These are phyloP conservation scores for Clitopilus hobsonii DNA, from an alignment of 768 basidiomycete genomes.

Conservation along the genomic window DNA sequence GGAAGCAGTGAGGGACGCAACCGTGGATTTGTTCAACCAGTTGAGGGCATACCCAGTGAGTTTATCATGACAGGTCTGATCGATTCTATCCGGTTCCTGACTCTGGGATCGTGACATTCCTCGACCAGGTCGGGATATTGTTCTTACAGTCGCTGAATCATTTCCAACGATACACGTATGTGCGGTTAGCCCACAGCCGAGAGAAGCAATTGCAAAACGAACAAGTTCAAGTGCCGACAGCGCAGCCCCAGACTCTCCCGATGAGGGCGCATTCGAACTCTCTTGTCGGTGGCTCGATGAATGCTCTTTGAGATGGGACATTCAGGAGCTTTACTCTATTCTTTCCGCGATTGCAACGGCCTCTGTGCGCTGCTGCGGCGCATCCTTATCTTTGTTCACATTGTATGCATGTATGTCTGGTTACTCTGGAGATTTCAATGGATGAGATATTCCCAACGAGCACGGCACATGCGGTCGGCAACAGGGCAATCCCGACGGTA, in stretches of 20 bases:
- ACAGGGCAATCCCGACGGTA: neutral
- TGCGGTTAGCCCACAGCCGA: conserved; percentile 71
- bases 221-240: conserved; percentile 13
- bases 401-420: neutral
- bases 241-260: conserved; percentile 14
- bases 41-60: conserved; percentile 73
- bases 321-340: neutral
- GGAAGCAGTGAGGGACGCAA: conserved; percentile 68
- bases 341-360: neutral
- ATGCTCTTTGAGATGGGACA: conserved; percentile 6
- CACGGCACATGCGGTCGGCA: neutral
- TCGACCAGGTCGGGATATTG: conserved; percentile 65
- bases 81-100: neutral
- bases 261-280: conserved; percentile 29
- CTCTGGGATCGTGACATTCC: conserved; percentile 1
- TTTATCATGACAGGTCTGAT: conserved; percentile 7
- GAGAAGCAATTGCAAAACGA: conserved; percentile 7
- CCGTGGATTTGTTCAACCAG: conserved; percentile 81
- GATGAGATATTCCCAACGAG: neutral
- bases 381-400: neutral
- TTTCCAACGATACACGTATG: conserved; percentile 86
- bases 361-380: neutral
- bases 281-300: conserved; percentile 13
- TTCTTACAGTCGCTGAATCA: conserved; percentile 80
- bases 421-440: neutral